Base-by-base conservation (phyloP, 164 flowering plant species). In the Stephania japonica region DNA sequence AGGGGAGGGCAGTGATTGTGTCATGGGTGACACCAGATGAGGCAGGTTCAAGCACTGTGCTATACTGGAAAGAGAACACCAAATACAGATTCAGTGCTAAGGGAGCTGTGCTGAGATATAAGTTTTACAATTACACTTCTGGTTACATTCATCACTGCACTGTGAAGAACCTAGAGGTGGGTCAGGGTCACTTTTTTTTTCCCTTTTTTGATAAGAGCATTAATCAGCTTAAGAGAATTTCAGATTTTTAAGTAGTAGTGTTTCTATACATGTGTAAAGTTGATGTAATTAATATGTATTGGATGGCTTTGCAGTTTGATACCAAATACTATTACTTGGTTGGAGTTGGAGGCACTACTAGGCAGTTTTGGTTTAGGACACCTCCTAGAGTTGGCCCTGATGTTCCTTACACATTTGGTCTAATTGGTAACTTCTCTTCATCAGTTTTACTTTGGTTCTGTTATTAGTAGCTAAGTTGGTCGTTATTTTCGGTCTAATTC, bases 71-170 rank as follows among this genome's bases (percentile, higher is more conserved):
- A 62, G 85, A 78, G 59, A 76, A 82, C 0, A 75, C 81, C 77
- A 75, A 80, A 68, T 21, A 66, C 1, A 82, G 78, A 73, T 68
- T 19, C 21, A 25, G 13, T 5, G 90, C 87, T 0, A 32, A 76
- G 14, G 88, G 90, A 59, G 71, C 10, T 14, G 65, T 78, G 16
- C 47, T 71, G 18, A 84, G 80, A 21, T 90, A 92, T 75, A 90
- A 78, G 67, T 92, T 18, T 79, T 84, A 78, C 75, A 86, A 87
- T 76, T 87, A 93, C 63, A 90, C 88, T 23, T 91, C 97, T 65
- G 98, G 93, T 11, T 90, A 78, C 76, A 88, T 93, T 77, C 97
- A 90, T 68, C 94, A 89, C 32, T 90, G 93, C 78, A 81, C 85
- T 75, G 81, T 93, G 53, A 74, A 65, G 61, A 70, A 86, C 42